A percentile compares a stretch with the other conserved stretches of the same genome.
Evolutionary conservation across 106 monocot genomes (phyloP).

Genomic region (Allium sativum): DNA sequence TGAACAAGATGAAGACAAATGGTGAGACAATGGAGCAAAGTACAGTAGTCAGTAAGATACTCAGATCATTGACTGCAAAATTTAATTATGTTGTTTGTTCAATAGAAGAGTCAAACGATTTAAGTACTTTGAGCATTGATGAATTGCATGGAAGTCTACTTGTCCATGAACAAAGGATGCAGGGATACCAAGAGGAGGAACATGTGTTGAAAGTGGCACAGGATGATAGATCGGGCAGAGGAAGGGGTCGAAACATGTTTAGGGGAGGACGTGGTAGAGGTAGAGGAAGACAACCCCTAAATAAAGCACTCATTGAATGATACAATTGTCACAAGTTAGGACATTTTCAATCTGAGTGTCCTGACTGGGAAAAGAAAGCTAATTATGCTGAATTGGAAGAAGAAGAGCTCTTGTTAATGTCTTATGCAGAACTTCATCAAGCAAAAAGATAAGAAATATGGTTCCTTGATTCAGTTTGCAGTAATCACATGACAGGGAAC

Average conservation of each 20-base stretch:
- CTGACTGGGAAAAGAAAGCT: not conserved
- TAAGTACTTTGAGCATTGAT: conserved; percentile 1
- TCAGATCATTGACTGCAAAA: not conserved
- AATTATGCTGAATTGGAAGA: conserved; percentile 4
- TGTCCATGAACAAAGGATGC: conserved; percentile 5
- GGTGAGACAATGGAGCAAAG: conserved; percentile 2
- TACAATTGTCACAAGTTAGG: conserved; percentile 1
- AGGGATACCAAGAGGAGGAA: not conserved
- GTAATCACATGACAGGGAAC: conserved; percentile 3
- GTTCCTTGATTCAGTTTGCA: conserved; percentile 3
- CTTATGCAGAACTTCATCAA: not conserved
- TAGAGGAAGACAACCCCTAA: not conserved
- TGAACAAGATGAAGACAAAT: conserved; percentile 1
- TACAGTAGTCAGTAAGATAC: not conserved
- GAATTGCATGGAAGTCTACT: conserved; percentile 1
- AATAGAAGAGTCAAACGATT: conserved; percentile 1
- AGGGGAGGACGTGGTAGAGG: conserved; percentile 4
- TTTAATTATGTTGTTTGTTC: conserved; percentile 5
- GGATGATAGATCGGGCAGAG: not conserved
- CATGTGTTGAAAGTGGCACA: not conserved
- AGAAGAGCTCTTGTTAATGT: not conserved
- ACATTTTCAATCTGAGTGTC: not conserved
- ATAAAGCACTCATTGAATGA: not conserved
- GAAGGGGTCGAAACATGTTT: not conserved
- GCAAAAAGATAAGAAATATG: not conserved